Base-by-base conservation (phyloP, 768 basidiomycete genomes). In the Thelephora ganbajun region DNA sequence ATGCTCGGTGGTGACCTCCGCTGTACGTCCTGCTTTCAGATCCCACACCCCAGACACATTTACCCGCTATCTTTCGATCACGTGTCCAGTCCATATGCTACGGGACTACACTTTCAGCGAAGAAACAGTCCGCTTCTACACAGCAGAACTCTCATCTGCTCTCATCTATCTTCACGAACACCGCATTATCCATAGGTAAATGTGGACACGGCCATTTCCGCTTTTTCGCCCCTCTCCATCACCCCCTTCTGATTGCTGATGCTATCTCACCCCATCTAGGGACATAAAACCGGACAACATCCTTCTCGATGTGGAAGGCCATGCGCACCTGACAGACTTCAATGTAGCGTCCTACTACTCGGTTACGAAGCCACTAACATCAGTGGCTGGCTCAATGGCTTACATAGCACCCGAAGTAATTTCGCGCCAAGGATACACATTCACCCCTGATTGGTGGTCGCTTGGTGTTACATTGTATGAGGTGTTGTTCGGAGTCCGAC, bases 401-500 rank as follows among this genome's bases (percentile, higher is more conserved):
- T 99, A 99, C 67, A 99, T 99, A 94, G 93, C 93, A 7, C 93
- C 94, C 0, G 91, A 99, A 63, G 85, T 99, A 16, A 72, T 97
- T 37, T 78, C 76, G 45, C 83, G 86, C 58, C 83, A 79, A 58
- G 96, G 96, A 13, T 99, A 99, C 63, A 84, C 85, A 3, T 92
- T 87, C 74, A 80, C 80, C 44, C 76, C 88, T 44, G 93, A 97
- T 61, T 96, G 89, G 85, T 97, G 93, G 93, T 90, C 87, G 58
- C 71, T 97, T 16, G 93, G 93, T 26, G 71, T 96, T 48, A 84
- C 85, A 19, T 83, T 80, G 50, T 94, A 86, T 64, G 93, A 97
- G 58, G 74, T 96, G 14, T 64, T 93, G 30, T 87, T 85, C 67
- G 74, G 72, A 57, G 69, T 66, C 53, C 79, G 92, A 26, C 92